Base-by-base conservation (phyloP, 441 rosid genomes). In the Raphanus hybrid region DNA sequence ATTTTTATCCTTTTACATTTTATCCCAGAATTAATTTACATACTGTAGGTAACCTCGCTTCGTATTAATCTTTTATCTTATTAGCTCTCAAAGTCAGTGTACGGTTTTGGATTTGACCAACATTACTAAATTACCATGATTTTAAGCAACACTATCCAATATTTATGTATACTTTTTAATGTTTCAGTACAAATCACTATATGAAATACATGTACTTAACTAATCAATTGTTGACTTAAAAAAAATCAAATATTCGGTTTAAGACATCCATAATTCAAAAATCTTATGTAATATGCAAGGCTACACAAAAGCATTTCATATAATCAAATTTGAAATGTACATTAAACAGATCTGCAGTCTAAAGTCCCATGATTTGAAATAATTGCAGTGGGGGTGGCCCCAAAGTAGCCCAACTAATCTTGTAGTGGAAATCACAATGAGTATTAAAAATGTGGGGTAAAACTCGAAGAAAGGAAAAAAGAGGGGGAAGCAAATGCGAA, bases 331-430 rank as follows among this genome's bases (percentile, higher is more conserved):
- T 59, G 37, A 59, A 59, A 59, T 26, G 10, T 54, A 15, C 8
- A 23, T 26, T 26, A 0, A 26, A 11, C 16, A 0, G 26, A 54
- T 50, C 23, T 16, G 37, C 10, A 37, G 41, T 29, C 18, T 12
- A 59, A 61, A 61, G 65, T 61, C 58, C 54, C 10, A 65, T 65
- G 65, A 57, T 74, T 73, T 52, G 14, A 35, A 73, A 73, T 64
- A 2, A 64, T 52, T 20, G 1, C 15, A 45, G 9, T 12, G 1
- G 3, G 3, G 78, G 78, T 75, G 78, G 62, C 54, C 78, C 71
- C 54, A 8, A 43, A 57, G 10, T 54, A 14, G 2, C 10, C 23
- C 58, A 54, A 54, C 58, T 15, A 54, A 54, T 6, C 58, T 54
- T 54, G 2, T 54, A 54, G 58, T 54, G 58, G 58, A 54, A 54